Conservation (phyloP, 1,284 basidiomycete species). For the Grifola frondosa region DNA sequence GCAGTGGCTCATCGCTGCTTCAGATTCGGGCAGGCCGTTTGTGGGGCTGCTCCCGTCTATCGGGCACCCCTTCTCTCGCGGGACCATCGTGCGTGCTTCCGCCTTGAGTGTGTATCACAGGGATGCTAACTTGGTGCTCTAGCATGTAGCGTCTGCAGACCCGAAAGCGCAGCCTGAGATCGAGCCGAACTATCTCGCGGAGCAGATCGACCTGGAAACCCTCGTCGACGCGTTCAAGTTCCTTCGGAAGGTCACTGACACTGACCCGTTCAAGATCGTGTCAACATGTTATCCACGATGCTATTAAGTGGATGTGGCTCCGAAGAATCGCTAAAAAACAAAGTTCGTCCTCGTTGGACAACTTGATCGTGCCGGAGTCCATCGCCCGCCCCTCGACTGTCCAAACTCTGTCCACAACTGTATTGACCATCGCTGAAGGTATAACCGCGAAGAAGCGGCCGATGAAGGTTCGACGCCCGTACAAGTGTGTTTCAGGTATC, state of each 20-base stretch:
- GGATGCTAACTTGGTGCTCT: too few relatives aligned
- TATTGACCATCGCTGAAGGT: too few relatives aligned
- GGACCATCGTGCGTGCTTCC: conserved; percentile 33
- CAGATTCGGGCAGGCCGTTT: conserved; percentile 22
- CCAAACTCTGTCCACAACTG: too few relatives aligned
- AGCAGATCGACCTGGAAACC: conserved; percentile 35
- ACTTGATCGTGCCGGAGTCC: too few relatives aligned
- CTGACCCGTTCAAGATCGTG: conserved; percentile 10
- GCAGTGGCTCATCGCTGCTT: too few relatives aligned
- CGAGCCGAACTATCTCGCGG: conserved; percentile 43
- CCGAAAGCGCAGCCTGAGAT: conserved; percentile 38
- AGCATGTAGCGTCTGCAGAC: conserved; percentile 37
- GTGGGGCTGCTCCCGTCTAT: conserved; percentile 11
- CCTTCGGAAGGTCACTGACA: conserved; percentile 19
- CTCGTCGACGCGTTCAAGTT: conserved; percentile 43
- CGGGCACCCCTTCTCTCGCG: conserved; percentile 31
- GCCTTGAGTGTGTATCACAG: not conserved
- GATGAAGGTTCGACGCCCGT: too few relatives aligned
- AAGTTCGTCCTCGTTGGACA: too few relatives aligned
- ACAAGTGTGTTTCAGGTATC: conserved; percentile 1
- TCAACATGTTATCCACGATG: too few relatives aligned
- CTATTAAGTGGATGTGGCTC: too few relatives aligned
- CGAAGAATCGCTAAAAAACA: too few relatives aligned
- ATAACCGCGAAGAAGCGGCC: not conserved
- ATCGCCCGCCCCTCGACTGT: too few relatives aligned